phyloP scores from a whole-genome alignment of 805 yeast genomes.

The Pichia rugopelliculosa region DNA sequence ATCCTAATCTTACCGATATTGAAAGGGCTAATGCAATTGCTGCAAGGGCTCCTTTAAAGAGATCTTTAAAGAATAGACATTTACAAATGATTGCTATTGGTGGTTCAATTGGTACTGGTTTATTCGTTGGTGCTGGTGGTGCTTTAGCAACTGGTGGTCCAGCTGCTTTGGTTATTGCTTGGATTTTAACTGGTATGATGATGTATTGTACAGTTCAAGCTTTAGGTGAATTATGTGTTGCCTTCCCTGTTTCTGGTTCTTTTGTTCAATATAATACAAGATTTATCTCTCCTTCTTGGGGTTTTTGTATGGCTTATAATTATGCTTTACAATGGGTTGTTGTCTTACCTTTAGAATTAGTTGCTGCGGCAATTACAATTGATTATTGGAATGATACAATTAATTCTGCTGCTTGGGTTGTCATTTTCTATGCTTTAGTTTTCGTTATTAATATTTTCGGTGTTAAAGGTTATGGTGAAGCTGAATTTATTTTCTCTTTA shows the following conservation, averaged over 20 bases:
- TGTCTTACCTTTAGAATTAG: conserved; percentile 47
- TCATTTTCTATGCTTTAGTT: conserved; percentile 46
- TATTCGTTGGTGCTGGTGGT: conserved; percentile 66
- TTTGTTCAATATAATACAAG: conserved; percentile 55
- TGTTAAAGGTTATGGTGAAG: conserved; percentile 63
- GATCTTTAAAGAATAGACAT: conserved; percentile 56
- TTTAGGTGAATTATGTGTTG: conserved; percentile 55
- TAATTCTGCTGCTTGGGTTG: conserved; percentile 49
- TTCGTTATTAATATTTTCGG: conserved; percentile 51
- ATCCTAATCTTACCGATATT: conserved; percentile 36
- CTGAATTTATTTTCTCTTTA: conserved; percentile 50
- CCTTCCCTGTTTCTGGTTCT: conserved; percentile 59
- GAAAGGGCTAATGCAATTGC: conserved; percentile 42
- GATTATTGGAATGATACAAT: conserved; percentile 38
- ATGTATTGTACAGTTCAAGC: conserved; percentile 59
- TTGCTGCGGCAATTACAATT: conserved; percentile 47
- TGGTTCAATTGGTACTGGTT: conserved; percentile 79
- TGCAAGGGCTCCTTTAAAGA: conserved; percentile 42
- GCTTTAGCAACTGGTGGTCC: conserved; percentile 65
- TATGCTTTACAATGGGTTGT: conserved; percentile 50
- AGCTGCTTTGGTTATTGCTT: conserved; percentile 57
- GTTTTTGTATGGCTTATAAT: conserved; percentile 56
- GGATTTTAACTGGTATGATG: conserved; percentile 52
- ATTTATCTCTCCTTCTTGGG: conserved; percentile 50
- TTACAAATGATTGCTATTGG: conserved; percentile 78